phyloP scores from a whole-genome alignment of 805 yeast genomes.

The Metschnikowia amazonensis region DNA sequence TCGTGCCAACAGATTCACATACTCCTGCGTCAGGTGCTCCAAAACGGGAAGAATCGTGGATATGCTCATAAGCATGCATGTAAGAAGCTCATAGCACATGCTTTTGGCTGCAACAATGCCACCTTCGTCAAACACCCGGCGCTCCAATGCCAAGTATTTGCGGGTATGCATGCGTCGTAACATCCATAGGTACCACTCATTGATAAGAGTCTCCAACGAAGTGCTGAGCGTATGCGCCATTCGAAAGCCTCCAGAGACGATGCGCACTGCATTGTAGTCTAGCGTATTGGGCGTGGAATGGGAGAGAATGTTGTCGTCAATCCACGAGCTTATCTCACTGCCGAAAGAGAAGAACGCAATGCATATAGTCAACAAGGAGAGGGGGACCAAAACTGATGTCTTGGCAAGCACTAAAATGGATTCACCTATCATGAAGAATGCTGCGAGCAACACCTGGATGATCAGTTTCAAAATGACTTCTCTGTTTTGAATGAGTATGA shows the following conservation, averaged over 20 bases:
- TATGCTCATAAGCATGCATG: neutral
- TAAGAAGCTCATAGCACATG: neutral
- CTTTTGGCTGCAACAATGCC: neutral
- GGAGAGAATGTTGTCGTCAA: slow-evolving; percentile 10
- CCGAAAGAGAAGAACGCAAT: slow-evolving; percentile 13
- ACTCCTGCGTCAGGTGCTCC: neutral
- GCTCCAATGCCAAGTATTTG: slow-evolving; percentile 7
- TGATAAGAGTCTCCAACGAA: neutral
- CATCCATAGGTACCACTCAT: neutral
- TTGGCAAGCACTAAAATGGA: slow-evolving; percentile 3
- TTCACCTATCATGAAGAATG: slow-evolving; percentile 9
- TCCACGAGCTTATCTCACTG: slow-evolving; percentile 13
- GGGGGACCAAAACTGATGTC: slow-evolving; percentile 6
- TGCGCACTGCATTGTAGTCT: slow-evolving; percentile 6
- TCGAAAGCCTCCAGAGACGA: slow-evolving; percentile 6
- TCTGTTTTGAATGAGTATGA: slow-evolving; percentile 4
- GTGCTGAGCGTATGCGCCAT: slow-evolving; percentile 4
- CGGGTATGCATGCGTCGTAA: slow-evolving; percentile 7
- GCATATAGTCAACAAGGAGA: slow-evolving; percentile 2
- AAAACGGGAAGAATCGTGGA: slow-evolving; percentile 1
- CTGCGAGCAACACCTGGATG: slow-evolving; percentile 5
- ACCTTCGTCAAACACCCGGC: neutral
- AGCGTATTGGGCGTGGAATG: slow-evolving; percentile 7
- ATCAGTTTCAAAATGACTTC: slow-evolving; percentile 5
- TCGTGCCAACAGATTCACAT: neutral